Evolutionary conservation across 1,284 basidiomycete species (phyloP).

Genomic region (Afroboletus lepidellus): DNA sequence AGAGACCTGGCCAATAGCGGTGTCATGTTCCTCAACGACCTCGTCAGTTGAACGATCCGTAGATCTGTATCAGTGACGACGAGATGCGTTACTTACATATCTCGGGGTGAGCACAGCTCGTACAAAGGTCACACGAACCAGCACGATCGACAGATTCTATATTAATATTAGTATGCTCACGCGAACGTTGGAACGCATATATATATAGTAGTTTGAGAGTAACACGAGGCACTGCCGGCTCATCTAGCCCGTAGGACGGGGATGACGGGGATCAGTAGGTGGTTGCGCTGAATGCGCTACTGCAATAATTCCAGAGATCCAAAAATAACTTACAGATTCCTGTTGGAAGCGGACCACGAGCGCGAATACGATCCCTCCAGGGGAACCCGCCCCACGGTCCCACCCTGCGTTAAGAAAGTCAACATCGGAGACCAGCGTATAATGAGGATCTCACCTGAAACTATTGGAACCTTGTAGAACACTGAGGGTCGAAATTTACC

Average conservation of each 20-base stretch:
- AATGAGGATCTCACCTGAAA: conserved; percentile 30
- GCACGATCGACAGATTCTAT: neutral
- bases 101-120: no score
- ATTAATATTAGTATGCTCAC: no score
- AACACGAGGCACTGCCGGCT: neutral
- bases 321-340: conserved; percentile 31
- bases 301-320: conserved; percentile 44
- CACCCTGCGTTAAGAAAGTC: neutral
- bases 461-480: conserved; percentile 33
- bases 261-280: conserved; percentile 8
- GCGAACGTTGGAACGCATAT: neutral
- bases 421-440: neutral
- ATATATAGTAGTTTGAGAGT: neutral
- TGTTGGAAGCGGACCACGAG: conserved; percentile 49
- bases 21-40: no score
- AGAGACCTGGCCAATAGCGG: no score
- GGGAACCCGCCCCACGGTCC: conserved; percentile 1
- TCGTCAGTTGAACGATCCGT: no score
- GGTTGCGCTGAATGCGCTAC: conserved; percentile 22
- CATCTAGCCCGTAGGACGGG: conserved; percentile 10
- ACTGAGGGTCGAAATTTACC: conserved; percentile 20
- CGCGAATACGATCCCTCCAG: neutral
- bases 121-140: neutral
- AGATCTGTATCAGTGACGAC: no score
- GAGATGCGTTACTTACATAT: neutral